Percentiles rank a stretch among this genome's conserved stretches.
phyloP scores from a whole-genome alignment of 345 rosid genomes.

The Camelina neglecta region DNA sequence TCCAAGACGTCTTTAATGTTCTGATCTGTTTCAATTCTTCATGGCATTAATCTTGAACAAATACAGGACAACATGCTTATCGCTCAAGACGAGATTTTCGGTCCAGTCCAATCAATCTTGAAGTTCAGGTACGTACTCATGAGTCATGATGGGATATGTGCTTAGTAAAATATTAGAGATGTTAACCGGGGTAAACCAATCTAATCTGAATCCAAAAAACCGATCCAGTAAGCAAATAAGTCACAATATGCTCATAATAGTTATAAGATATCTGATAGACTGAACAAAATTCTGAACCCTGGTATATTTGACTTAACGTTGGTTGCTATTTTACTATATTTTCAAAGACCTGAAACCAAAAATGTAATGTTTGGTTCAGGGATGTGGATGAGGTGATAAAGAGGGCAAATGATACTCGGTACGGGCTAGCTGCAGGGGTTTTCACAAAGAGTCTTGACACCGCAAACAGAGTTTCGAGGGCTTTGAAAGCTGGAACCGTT shows the following conservation, averaged over 20 bases:
- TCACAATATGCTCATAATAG: no score
- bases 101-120: constrained; percentile 95
- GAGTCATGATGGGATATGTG: constrained; percentile 7
- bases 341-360: background rate
- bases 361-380: constrained; percentile 47
- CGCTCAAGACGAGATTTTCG: constrained; percentile 94
- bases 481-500: constrained; percentile 76
- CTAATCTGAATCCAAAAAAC: background rate
- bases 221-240: background rate
- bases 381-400: constrained; percentile 71
- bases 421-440: constrained; percentile 92
- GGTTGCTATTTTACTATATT: background rate
- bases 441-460: constrained; percentile 74
- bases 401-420: constrained; percentile 69
- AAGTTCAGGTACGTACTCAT: constrained; percentile 67
- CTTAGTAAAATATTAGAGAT: background rate
- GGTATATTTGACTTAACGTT: background rate
- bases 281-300: background rate
- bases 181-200: background rate
- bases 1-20: background rate
- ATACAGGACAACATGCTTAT: constrained; percentile 88
- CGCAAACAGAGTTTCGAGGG: constrained; percentile 75
- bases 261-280: background rate
- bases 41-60: background rate
- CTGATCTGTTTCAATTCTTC: background rate